These are phyloP conservation scores for Orychophragmus violaceus DNA, from an alignment of 345 rosid genomes.

Conservation along the genomic window DNA sequence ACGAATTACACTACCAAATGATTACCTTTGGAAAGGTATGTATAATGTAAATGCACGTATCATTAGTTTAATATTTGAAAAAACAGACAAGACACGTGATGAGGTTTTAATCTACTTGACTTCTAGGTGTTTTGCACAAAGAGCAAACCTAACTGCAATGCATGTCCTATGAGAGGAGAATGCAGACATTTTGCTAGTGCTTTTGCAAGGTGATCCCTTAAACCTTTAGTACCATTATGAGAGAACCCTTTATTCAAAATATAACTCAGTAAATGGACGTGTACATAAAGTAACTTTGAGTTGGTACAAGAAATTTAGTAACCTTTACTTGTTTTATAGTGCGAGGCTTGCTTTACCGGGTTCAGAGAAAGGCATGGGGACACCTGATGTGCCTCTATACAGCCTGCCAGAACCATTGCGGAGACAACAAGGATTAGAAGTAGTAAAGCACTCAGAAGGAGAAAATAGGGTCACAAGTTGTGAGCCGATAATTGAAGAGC, in stretches of 20 bases:
- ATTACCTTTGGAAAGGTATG: conserved; percentile 97
- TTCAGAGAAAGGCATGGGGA: conserved; percentile 41
- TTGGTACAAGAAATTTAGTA: background rate
- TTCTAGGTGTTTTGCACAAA: conserved; percentile 91
- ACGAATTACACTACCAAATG: conserved; percentile 96
- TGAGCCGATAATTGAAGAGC: conserved; percentile 84
- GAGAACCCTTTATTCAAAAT: background rate
- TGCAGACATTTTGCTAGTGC: conserved; percentile 99
- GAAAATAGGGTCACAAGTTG: conserved; percentile 30
- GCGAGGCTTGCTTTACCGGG: conserved; percentile 85
- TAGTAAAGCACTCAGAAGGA: conserved; percentile 27
- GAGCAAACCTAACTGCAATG: conserved; percentile 90
- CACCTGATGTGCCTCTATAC: conserved; percentile 41
- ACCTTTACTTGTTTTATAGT: conserved; percentile 37
- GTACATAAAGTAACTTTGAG: background rate
- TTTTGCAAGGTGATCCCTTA: conserved; percentile 72
- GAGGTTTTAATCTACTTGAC: conserved; percentile 13
- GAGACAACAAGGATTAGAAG: conserved; percentile 29
- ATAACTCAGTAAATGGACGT: background rate
- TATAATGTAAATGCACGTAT: background rate
- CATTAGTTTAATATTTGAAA: background rate
- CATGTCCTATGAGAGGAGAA: conserved; percentile 98
- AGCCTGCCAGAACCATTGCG: conserved; percentile 38
- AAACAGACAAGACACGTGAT: background rate
- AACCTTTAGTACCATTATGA: background rate